phyloP scores from a whole-genome alignment of 441 rosid genomes.

The Populus trichocarpa region DNA sequence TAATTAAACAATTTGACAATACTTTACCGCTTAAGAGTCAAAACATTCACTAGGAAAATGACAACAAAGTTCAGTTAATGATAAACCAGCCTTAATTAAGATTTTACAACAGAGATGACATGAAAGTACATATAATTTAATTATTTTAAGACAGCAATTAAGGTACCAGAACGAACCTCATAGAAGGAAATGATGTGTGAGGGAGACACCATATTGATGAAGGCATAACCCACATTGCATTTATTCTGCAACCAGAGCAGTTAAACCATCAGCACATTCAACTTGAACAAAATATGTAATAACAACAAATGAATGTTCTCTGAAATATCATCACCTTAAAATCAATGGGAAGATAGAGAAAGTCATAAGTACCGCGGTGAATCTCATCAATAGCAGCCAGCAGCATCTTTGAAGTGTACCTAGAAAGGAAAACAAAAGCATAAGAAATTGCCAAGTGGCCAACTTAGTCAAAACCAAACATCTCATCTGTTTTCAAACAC shows the following conservation, averaged over 20 bases:
- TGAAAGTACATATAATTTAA: neutral
- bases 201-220: slow-evolving; percentile 93
- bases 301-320: neutral
- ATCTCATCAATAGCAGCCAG: slow-evolving; percentile 92
- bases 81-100: neutral
- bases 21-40: neutral
- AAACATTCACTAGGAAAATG: neutral
- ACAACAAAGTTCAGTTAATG: neutral
- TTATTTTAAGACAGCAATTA: neutral
- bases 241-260: slow-evolving; percentile 68
- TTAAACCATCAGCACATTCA: neutral
- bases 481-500: neutral
- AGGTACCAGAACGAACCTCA: slow-evolving; percentile 45
- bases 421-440: slow-evolving; percentile 23
- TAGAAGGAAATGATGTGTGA: slow-evolving; percentile 80
- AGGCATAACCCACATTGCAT: slow-evolving; percentile 99
- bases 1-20: neutral
- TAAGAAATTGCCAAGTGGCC: neutral
- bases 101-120: neutral
- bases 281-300: neutral
- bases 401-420: slow-evolving; percentile 98
- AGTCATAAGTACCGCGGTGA: slow-evolving; percentile 81
- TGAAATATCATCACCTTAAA: slow-evolving; percentile 61
- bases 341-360: slow-evolving; percentile 92
- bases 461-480: neutral